phyloP scores from a whole-genome alignment of 164 flowering plant species.

The Taxillus chinensis region DNA sequence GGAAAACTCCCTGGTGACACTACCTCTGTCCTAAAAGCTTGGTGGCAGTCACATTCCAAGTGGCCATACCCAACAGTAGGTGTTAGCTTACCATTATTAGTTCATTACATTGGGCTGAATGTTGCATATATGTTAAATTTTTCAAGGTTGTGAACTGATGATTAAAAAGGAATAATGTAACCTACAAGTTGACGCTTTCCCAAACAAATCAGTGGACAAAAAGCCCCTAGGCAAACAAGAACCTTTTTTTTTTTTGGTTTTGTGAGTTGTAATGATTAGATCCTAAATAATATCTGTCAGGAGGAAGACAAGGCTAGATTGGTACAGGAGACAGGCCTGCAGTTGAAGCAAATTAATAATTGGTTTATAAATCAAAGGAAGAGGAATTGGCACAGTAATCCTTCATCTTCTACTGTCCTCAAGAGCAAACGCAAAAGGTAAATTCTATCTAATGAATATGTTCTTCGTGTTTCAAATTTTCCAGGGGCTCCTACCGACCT shows the following conservation, averaged over 20 bases:
- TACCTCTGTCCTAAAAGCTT: constrained; percentile 46
- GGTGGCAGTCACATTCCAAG: constrained; percentile 62
- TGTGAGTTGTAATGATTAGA: no score
- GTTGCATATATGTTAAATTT: no score
- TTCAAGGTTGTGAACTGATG: no score
- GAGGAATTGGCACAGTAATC: constrained; percentile 64
- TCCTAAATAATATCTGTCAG: constrained; percentile 14
- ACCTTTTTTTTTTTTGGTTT: no score
- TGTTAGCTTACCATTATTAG: background rate
- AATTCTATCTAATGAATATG: constrained; percentile 1
- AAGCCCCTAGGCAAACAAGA: no score
- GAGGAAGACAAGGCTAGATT: constrained; percentile 62
- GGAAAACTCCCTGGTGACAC: constrained; percentile 64
- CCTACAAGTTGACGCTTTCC: no score
- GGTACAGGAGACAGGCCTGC: constrained; percentile 64
- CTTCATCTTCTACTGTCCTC: constrained; percentile 43
- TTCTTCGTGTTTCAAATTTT: background rate
- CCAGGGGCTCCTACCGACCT: constrained; percentile 17
- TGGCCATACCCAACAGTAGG: constrained; percentile 64
- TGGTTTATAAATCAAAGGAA: constrained; percentile 63
- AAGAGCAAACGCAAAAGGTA: constrained; percentile 62
- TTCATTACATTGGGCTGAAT: no score
- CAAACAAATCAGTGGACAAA: no score
- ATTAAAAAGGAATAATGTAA: no score
- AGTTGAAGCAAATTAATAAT: constrained; percentile 55